Conservation (phyloP, 2,329 filamentous ascomycete species). For the Ascochyta fabae region DNA sequence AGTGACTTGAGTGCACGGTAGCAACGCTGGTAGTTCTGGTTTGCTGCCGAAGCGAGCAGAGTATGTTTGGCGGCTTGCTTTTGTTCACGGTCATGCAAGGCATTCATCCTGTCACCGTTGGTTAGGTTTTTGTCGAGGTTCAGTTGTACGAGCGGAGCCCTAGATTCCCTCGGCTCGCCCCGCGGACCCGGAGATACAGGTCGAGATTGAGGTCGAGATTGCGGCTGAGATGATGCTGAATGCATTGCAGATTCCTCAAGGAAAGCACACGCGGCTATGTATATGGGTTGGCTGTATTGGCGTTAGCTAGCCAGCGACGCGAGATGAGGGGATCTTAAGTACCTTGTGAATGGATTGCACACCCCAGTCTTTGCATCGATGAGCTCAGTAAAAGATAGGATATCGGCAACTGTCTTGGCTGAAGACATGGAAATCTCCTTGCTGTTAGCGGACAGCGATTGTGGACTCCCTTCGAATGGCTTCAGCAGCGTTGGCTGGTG, state of each 20-base stretch:
- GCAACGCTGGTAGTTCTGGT: slow-evolving; percentile 85
- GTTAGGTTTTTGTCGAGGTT: slow-evolving; percentile 9
- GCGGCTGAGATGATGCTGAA: slow-evolving; percentile 66
- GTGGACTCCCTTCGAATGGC: slow-evolving; percentile 72
- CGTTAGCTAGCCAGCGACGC: slow-evolving; percentile 18
- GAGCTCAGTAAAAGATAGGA: slow-evolving; percentile 82
- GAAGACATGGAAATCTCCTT: slow-evolving; percentile 84
- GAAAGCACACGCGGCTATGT: slow-evolving; percentile 88
- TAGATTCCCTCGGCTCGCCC: slow-evolving; percentile 3
- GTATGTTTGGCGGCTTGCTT: slow-evolving; percentile 69
- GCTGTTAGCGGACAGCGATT: slow-evolving; percentile 79
- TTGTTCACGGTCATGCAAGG: slow-evolving; percentile 43
- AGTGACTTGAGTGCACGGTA: slow-evolving; percentile 82
- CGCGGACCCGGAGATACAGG: slow-evolving; percentile 8
- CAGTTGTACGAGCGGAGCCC: slow-evolving; percentile 2
- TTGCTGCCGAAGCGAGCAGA: slow-evolving; percentile 78
- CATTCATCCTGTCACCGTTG: slow-evolving; percentile 22
- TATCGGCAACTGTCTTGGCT: slow-evolving; percentile 90
- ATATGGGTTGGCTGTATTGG: slow-evolving; percentile 76
- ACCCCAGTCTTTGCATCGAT: slow-evolving; percentile 86
- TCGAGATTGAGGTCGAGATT: slow-evolving; percentile 61
- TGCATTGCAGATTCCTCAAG: slow-evolving; percentile 80
- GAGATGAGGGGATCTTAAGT: not conserved
- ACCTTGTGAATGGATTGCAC: slow-evolving; percentile 80
- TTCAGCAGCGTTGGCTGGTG: slow-evolving; percentile 84